Evolutionary conservation across 805 yeast species (phyloP), one percentile per base, ranked within the genome.

Genomic region (Saccharomycopsis guyanensis): DNA sequence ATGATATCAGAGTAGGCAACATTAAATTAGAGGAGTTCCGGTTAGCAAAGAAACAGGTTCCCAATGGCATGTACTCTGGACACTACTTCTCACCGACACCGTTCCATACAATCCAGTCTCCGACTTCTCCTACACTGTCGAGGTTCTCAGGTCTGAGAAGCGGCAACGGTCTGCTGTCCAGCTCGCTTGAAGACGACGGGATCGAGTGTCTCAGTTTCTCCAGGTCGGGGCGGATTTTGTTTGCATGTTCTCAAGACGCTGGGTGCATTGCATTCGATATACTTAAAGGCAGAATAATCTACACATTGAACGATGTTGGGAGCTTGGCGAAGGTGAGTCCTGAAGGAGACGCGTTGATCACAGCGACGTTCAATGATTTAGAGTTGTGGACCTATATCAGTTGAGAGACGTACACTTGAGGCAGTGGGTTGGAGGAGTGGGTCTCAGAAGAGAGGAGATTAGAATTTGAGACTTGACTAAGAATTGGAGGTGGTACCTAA

Each of bases 211-310:
- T 87, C 15, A 91, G 82, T 59, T 80, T 82, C 56, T 80, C 94
- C 40, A 65, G 63, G 6, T 78, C 88, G 31, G 95, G 95, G 0
- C 64, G 96, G 39, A 60, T 86, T 20, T 63, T 87, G 66, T 83
- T 81, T 59, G 73, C 80, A 1, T 81, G 91, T 43, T 85, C 85
- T 59, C 76, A 87, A 0, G 93, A 87, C 47, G 72, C 75, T 45
- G 83, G 85, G 1, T 80, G 91, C 55, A 64, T 82, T 16, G 71
- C 83, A 2, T 85, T 95, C 93, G 97, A 88, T 59, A 65, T 75
- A 1, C 64, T 88, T 15, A 77, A 75, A 47, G 78, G 77, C 12
- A 78, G 76, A 46, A 64, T 82, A 13, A 75, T 86, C 4, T 88
- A 86, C 0, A 67, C 73, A 16, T 58, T 86, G 43, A 80, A 78